These are phyloP conservation scores for Candida sojae DNA, from an alignment of 1,139 yeast species.

Conservation along the genomic window DNA sequence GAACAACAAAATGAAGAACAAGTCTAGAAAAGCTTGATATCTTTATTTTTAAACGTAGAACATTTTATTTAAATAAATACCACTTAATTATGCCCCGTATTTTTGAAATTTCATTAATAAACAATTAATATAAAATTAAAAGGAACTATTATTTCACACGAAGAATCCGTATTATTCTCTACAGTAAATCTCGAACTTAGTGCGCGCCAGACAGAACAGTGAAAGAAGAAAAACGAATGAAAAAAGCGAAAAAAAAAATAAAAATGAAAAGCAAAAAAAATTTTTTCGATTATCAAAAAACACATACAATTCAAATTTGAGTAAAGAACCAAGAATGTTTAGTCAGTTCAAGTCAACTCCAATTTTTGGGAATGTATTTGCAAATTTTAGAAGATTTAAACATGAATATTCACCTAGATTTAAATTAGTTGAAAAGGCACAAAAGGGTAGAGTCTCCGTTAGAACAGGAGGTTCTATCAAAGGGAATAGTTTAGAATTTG, in stretches of 20 bases:
- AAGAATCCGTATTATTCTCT: no score
- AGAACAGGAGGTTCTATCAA: slow-evolving; percentile 93
- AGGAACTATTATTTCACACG: no score
- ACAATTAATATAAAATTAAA: background rate
- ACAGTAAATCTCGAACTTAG: no score
- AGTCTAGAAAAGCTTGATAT: slow-evolving; percentile 7
- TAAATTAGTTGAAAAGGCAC: slow-evolving; percentile 73
- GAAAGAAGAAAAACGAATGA: no score
- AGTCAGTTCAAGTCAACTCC: slow-evolving; percentile 2
- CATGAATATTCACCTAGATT: slow-evolving; percentile 90
- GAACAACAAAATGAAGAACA: slow-evolving; percentile 20
- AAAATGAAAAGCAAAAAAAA: background rate
- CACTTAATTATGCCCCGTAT: background rate
- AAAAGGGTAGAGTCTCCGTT: slow-evolving; percentile 93
- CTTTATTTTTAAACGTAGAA: background rate
- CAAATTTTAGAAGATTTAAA: slow-evolving; percentile 47
- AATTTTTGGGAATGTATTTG: background rate
- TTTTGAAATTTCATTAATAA: background rate
- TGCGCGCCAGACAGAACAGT: no score
- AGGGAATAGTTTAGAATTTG: slow-evolving; percentile 81
- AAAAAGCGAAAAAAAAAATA: background rate
- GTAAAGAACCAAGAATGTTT: background rate
- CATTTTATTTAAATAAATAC: background rate
- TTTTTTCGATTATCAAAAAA: background rate
- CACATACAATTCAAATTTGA: background rate